Evolutionary conservation across 2,329 filamentous ascomycete species (phyloP).

Genomic region (Fusarium euwallaceae): DNA sequence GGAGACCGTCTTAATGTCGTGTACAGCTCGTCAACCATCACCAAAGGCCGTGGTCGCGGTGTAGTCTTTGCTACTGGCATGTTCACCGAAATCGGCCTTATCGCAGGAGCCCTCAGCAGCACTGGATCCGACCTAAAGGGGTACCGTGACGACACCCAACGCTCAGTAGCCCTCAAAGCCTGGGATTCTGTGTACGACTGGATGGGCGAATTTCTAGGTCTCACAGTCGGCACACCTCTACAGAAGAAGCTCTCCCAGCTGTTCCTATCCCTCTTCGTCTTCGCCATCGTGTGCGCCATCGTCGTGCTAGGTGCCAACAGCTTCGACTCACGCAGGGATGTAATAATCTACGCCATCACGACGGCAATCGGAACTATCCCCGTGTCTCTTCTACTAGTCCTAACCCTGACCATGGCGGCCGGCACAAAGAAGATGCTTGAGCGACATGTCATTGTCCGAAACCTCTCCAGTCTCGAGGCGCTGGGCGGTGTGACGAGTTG

Average conservation of each 20-base stretch:
- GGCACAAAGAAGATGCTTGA: slow-evolving; percentile 62
- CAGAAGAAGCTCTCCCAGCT: slow-evolving; percentile 77
- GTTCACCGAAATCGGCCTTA: slow-evolving; percentile 70
- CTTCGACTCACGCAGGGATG: slow-evolving; percentile 51
- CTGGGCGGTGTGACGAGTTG: slow-evolving; percentile 62
- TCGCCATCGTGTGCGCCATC: slow-evolving; percentile 38
- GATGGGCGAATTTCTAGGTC: slow-evolving; percentile 58
- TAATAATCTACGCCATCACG: slow-evolving; percentile 56
- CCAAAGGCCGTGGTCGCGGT: slow-evolving; percentile 69
- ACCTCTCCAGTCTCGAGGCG: slow-evolving; percentile 62
- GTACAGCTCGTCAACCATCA: slow-evolving; percentile 70
- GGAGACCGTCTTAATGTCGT: slow-evolving; percentile 71
- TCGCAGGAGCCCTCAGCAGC: slow-evolving; percentile 60
- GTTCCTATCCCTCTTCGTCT: slow-evolving; percentile 66
- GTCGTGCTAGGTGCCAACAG: slow-evolving; percentile 37
- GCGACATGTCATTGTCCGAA: slow-evolving; percentile 62
- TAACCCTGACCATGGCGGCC: slow-evolving; percentile 68
- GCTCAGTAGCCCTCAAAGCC: background rate
- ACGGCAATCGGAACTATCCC: slow-evolving; percentile 61
- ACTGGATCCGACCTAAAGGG: slow-evolving; percentile 23
- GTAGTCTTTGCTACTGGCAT: slow-evolving; percentile 72
- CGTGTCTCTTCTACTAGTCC: slow-evolving; percentile 59
- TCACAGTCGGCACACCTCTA: slow-evolving; percentile 73
- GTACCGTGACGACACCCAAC: background rate
- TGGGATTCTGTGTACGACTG: slow-evolving; percentile 21